A percentile compares a stretch with the other conserved stretches of the same genome.
These are phyloP conservation scores for Aristolochia contorta DNA, from an alignment of 164 flowering plant species.

Conservation along the genomic window DNA sequence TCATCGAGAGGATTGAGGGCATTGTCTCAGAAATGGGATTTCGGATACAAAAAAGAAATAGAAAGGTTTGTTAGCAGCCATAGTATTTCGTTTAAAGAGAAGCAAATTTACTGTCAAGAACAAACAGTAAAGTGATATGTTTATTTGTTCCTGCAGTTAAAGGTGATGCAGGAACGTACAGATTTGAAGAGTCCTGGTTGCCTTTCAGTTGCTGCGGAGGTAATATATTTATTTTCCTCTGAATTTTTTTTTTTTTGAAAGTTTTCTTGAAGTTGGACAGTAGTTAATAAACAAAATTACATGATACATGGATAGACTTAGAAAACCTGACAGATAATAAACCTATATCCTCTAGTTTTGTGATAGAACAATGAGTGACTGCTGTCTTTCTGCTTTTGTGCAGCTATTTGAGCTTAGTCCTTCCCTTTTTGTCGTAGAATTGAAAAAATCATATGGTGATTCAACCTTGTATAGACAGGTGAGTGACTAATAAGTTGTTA, in stretches of 20 bases:
- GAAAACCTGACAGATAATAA: no score
- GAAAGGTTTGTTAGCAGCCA: conserved; percentile 33
- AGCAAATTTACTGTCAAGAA: background rate
- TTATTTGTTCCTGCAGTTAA: conserved; percentile 35
- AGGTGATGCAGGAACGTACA: conserved; percentile 45
- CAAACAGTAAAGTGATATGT: background rate
- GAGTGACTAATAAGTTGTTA: background rate
- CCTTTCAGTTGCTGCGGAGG: conserved; percentile 74
- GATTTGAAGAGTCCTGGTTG: conserved; percentile 30
- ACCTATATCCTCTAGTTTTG: background rate
- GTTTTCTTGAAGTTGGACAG: no score
- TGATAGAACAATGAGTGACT: background rate
- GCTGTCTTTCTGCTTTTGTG: background rate
- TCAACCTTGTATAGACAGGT: conserved; percentile 74
- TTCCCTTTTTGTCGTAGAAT: conserved; percentile 75
- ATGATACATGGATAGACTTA: no score
- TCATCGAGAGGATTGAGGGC: conserved; percentile 62
- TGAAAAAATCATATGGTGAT: conserved; percentile 82
- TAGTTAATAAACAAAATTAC: no score
- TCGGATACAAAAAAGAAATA: conserved; percentile 56
- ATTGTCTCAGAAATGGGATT: conserved; percentile 72
- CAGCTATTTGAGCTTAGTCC: conserved; percentile 89
- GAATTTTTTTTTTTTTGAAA: no score
- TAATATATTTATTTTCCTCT: conserved; percentile 9
- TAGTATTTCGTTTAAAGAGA: background rate